Percentiles rank a stretch among this genome's conserved stretches.
phyloP scores from a whole-genome alignment of 2,329 filamentous ascomycete genomes.

The Colletotrichum magnum region DNA sequence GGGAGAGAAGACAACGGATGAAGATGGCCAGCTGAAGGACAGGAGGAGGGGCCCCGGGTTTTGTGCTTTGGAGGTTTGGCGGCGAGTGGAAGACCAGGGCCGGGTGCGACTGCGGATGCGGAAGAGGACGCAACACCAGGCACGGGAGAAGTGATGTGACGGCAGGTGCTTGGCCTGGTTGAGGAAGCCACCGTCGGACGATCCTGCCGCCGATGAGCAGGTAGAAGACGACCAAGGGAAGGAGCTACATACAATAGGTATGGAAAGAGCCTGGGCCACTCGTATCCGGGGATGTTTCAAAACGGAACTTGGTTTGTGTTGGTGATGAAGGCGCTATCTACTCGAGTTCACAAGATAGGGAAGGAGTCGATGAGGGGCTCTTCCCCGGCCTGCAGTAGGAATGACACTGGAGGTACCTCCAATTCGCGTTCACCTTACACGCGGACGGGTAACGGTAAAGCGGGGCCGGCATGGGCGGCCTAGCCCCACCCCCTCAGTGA shows the following conservation, averaged over 20 bases:
- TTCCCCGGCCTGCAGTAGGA: constrained; percentile 17
- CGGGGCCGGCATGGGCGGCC: constrained; percentile 28
- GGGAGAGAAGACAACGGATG: not conserved
- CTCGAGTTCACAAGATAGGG: not conserved
- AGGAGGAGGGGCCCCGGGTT: constrained; percentile 11
- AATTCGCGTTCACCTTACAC: not conserved
- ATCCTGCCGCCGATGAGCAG: constrained; percentile 29
- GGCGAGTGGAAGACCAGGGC: too few relatives aligned
- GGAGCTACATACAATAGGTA: not conserved
- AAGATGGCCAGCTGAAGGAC: not conserved
- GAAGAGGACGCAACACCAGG: not conserved
- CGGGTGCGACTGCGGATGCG: not conserved
- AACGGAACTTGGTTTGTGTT: not conserved
- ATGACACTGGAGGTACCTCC: not conserved
- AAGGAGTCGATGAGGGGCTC: not conserved
- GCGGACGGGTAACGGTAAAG: constrained; percentile 27
- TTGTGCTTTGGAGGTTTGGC: constrained; percentile 7
- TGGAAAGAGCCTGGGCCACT: not conserved
- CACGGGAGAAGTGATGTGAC: not conserved
- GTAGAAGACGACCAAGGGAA: constrained; percentile 14
- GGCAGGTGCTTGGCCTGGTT: constrained; percentile 11
- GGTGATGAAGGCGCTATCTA: too few relatives aligned
- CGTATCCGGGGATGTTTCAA: not conserved
- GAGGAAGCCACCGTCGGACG: constrained; percentile 28
- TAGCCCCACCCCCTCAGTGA: not conserved